Conservation (phyloP, 176 grass and related monocot species). For the sorghum (Sorghum bicolor) region Sorghum_bicolor_NCBIv3 NC_012875.2:52200501-52201000, state of each 20-base stretch:
- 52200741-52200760: constrained; percentile 34
- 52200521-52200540: neutral
- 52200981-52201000: constrained; percentile 11
- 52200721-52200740: neutral
- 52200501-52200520: neutral
- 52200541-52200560: neutral
- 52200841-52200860: neutral
- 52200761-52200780: no score
- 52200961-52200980: neutral
- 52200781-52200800: neutral
- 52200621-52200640: constrained; percentile 7
- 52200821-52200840: neutral
- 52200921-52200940: neutral
- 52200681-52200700: neutral
- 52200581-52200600: neutral
- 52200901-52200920: neutral
- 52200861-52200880: constrained; percentile 10
- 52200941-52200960: constrained; percentile 2
- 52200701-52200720: constrained; percentile 33
- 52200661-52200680: constrained; percentile 16
- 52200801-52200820: neutral
- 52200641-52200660: neutral
- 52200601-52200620: neutral
- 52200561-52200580: neutral
- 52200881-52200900: neutral